Evolutionary conservation across 225 moss, liverwort and hornwort genomes (phyloP).

Genomic region (Lunularia cruciata): DNA sequence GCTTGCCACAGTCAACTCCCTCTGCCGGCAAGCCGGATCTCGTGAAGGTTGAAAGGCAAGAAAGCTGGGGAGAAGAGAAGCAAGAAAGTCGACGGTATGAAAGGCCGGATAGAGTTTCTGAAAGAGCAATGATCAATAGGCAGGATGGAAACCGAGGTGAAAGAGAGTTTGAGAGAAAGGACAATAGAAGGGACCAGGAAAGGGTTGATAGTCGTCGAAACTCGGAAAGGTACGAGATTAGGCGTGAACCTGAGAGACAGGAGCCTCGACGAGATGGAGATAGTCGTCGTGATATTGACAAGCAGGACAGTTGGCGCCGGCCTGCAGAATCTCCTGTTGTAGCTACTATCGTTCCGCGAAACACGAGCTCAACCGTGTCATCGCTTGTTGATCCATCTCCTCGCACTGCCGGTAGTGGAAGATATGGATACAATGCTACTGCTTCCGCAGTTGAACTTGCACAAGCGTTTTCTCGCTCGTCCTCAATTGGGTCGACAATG

Average conservation of each 20-base stretch:
- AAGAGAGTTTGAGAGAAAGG: conserved; percentile 36
- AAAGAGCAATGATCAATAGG: conserved; percentile 60
- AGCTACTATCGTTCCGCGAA: conserved; percentile 24
- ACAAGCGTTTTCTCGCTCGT: conserved; percentile 85
- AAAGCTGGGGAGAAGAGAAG: conserved; percentile 74
- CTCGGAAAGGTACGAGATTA: conserved; percentile 55
- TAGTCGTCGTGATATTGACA: conserved; percentile 74
- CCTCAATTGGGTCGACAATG: conserved; percentile 67
- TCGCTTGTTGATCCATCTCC: conserved; percentile 63
- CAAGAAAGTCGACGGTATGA: conserved; percentile 66
- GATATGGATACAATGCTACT: conserved; percentile 59
- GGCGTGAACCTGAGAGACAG: conserved; percentile 60
- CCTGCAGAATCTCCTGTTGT: conserved; percentile 53
- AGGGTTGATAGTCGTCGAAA: conserved; percentile 57
- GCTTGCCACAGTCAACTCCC: conserved; percentile 17
- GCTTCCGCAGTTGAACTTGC: conserved; percentile 90
- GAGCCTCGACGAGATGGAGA: conserved; percentile 46
- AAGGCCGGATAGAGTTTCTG: conserved; percentile 57
- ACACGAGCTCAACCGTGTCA: conserved; percentile 39
- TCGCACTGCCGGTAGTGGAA: conserved; percentile 56
- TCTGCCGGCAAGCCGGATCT: conserved; percentile 51
- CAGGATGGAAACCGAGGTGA: conserved; percentile 56
- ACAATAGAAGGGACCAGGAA: conserved; percentile 57
- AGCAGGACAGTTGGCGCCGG: conserved; percentile 93
- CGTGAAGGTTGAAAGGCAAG: conserved; percentile 50